phyloP scores from a whole-genome alignment of 2,329 filamentous ascomycete species.

The Fusarium sp. region DNA sequence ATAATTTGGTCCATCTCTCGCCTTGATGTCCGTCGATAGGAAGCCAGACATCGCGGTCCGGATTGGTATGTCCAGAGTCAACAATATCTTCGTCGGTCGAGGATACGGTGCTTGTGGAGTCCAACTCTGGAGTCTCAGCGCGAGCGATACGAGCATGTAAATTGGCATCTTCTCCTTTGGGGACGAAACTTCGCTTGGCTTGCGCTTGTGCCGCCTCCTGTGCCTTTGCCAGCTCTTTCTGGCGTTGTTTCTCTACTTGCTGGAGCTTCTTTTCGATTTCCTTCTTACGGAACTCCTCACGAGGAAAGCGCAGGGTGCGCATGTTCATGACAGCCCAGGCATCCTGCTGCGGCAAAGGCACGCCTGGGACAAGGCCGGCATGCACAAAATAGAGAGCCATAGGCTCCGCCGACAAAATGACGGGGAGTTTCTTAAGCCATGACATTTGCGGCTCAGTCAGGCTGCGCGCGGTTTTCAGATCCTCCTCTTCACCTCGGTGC shows the following conservation, averaged over 20 bases:
- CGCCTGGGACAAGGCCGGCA: slow-evolving; percentile 82
- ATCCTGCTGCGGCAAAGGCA: slow-evolving; percentile 76
- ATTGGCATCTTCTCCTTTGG: not conserved
- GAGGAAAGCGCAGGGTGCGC: slow-evolving; percentile 76
- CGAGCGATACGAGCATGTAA: slow-evolving; percentile 9
- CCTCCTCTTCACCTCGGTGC: slow-evolving; percentile 51
- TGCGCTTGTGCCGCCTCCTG: slow-evolving; percentile 18
- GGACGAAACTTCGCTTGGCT: slow-evolving; percentile 8
- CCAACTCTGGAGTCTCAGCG: slow-evolving; percentile 7
- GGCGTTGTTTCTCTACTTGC: slow-evolving; percentile 36
- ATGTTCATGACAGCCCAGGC: slow-evolving; percentile 92
- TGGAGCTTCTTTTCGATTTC: slow-evolving; percentile 43
- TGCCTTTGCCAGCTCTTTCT: slow-evolving; percentile 31
- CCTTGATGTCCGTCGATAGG: slow-evolving; percentile 61
- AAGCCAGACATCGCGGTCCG: slow-evolving; percentile 50
- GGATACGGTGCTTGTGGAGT: not conserved
- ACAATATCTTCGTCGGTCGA: not conserved
- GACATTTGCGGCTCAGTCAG: slow-evolving; percentile 68
- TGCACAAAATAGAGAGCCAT: slow-evolving; percentile 79
- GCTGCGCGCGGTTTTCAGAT: slow-evolving; percentile 67
- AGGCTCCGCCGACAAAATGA: slow-evolving; percentile 80
- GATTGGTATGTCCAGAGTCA: slow-evolving; percentile 20
- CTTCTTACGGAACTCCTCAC: slow-evolving; percentile 53
- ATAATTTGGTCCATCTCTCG: slow-evolving; percentile 73
- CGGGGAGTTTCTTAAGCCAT: slow-evolving; percentile 77